Evolutionary conservation across 257 asterid genomes (phyloP), one percentile per base, ranked within the genome.

Genomic region (Fraxinus pennsylvanica): DNA sequence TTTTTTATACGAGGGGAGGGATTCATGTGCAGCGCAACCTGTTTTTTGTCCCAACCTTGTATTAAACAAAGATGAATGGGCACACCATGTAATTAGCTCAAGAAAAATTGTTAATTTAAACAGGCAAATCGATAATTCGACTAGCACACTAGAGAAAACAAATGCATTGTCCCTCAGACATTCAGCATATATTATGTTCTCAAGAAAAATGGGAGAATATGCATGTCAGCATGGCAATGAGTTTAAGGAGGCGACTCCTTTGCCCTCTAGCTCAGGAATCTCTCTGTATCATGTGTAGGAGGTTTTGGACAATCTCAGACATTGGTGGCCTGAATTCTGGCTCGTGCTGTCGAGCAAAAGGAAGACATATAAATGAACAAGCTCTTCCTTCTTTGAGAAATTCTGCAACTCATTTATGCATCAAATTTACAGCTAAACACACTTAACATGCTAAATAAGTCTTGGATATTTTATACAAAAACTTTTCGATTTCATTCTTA

Each of bases 321-420:
- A 94, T 91, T 0, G 98, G 96, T 3, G 97, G 98, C 82, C 98
- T 83, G 89, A 94, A 94, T 81, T 92, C 98, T 0, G 97, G 98
- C 80, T 94, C 97, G 35, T 89, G 83, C 98, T 94, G 92, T 76
- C 39, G 61, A 78, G 21, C 30, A 54, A 7, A 43, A 50, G 73
- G 4, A 6, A 13, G 43, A 52, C 74, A 73, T 32, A 30, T 30
- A 3, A 47, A 17, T 68, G 21, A 59, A 59, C 67, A 21, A 21
- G 25, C 25, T 21, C 21, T 15, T 47, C 21, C 0, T 47, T n/a
- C 17, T 43, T 15, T 14, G 59, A 15, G 17, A 17, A 47, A 47
- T 4, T 3, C 21, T 15, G 59, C 21, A 47, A 47, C 59, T 47
- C n/a, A 14, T 47, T 14, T 47, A 47, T 47, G 21, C 59, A 14